Percentiles rank a stretch among this genome's conserved stretches.
These are phyloP conservation scores for Dendrobium chrysotoxum DNA, from an alignment of 106 monocot genomes.

Conservation along the genomic window DNA sequence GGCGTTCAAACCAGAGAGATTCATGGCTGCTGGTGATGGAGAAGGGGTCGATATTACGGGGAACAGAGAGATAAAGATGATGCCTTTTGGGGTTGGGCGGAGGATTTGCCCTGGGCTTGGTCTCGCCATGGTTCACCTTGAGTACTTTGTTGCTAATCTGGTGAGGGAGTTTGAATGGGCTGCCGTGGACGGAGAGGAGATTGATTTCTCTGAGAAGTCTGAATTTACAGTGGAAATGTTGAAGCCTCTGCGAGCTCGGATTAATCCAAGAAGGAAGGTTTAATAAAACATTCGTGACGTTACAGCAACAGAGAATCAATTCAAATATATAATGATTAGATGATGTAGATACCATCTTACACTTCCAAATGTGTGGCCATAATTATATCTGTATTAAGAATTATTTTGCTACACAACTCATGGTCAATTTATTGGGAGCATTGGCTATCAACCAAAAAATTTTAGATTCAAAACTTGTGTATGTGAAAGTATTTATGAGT, in stretches of 20 bases:
- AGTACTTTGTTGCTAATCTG: slow-evolving; percentile 29
- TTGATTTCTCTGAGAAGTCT: slow-evolving; percentile 22
- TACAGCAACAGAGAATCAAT: no score
- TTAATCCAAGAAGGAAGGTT: slow-evolving; percentile 4
- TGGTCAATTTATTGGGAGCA: no score
- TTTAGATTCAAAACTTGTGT: no score
- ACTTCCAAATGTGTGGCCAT: no score
- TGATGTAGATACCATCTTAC: no score
- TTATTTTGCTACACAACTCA: no score
- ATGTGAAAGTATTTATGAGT: no score
- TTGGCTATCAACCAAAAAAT: no score
- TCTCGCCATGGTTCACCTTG: slow-evolving; percentile 25
- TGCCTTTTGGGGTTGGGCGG: slow-evolving; percentile 30
- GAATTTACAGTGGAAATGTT: slow-evolving; percentile 29
- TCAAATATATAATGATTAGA: no score
- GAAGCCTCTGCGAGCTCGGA: slow-evolving; percentile 14
- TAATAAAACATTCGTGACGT: no score
- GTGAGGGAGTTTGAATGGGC: slow-evolving; percentile 28
- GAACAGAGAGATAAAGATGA: slow-evolving; percentile 34
- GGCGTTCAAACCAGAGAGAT: slow-evolving; percentile 37
- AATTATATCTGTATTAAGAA: no score
- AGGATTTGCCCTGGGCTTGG: slow-evolving; percentile 33
- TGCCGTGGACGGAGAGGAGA: slow-evolving; percentile 19
- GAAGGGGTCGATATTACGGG: slow-evolving; percentile 29
- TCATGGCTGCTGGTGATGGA: slow-evolving; percentile 11